Percentiles rank a stretch among this genome's conserved stretches.
Evolutionary conservation across 1,284 basidiomycete genomes (phyloP).

Genomic region (Trametes polyzona): DNA sequence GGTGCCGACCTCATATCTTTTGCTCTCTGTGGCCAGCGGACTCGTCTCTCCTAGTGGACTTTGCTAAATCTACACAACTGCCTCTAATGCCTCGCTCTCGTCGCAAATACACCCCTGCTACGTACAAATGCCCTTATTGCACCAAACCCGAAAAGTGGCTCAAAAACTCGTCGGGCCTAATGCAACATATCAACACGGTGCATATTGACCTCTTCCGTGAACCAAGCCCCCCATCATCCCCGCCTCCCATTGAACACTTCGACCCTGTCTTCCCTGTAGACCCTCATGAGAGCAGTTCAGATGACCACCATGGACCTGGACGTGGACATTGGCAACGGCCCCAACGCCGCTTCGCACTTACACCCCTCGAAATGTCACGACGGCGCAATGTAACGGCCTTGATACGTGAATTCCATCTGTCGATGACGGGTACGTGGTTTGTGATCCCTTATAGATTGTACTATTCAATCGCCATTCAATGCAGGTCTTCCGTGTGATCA

Average conservation of each 20-base stretch:
- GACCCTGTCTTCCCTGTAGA: too few relatives aligned
- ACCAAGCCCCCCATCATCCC: background rate
- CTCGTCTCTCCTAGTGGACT: too few relatives aligned
- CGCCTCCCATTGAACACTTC: background rate
- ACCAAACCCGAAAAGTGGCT: background rate
- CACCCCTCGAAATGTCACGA: background rate
- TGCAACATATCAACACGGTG: background rate
- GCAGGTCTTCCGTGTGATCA: background rate
- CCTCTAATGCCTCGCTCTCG: too few relatives aligned
- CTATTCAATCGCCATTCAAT: too few relatives aligned
- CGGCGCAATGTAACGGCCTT: background rate
- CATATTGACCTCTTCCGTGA: background rate
- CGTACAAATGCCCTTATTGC: background rate
- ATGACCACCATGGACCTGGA: background rate
- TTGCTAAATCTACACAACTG: too few relatives aligned
- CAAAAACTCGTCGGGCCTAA: background rate
- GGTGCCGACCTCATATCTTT: too few relatives aligned
- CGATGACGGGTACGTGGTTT: background rate
- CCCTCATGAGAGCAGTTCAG: background rate
- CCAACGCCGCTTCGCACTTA: too few relatives aligned
- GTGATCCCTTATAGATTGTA: too few relatives aligned
- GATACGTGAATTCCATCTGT: background rate
- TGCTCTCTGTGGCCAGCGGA: too few relatives aligned
- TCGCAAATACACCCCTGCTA: too few relatives aligned
- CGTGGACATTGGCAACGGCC: too few relatives aligned